Base-by-base conservation (phyloP, 1,284 basidiomycete genomes). In the Limonomyces culmigenus region DNA sequence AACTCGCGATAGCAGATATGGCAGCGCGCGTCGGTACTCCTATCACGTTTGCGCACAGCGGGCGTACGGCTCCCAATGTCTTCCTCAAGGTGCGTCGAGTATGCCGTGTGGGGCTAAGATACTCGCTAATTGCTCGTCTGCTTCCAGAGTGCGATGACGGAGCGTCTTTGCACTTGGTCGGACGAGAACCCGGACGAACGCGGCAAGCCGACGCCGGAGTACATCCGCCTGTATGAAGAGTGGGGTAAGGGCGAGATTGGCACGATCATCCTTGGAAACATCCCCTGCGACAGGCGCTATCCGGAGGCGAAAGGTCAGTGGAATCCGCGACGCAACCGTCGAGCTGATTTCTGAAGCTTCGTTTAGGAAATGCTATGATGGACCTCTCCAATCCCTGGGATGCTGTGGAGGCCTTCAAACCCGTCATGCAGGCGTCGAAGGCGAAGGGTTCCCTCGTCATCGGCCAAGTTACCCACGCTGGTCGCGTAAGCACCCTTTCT, bases 381-480 rank as follows among this genome's bases (percentile, higher is more conserved):
- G 39, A 40, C 34, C 34, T 35, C 32, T 36, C 31, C 16, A 40
- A 40, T 17, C 36, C 39, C 18, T 47, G 44, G 34, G 51, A 53
- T 32, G 43, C 48, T 3, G 50, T 56, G n/a, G 48, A 47, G 21
- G 47, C 43, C n/a, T 50, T 58, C 39, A 48, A 46, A 34, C 47
- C 47, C 6, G 45, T 54, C 23, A 53, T 60, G 23, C 46, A 44
- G 6, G 53, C 49, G 4, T 46, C 50, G 15, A 62, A 60, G 41
- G 56, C 56, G 2, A 46, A 59, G 34, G 60, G 61, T 20, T 52
- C 51, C 2, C 46, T 63, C 29, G 50, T 52, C 23, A 50, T 63
- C 35, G 56, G 51, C 2, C 62, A 64, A 48, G 41, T 63, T 15
- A 58, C 54, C 11, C 60, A 62, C 45, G 56, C 53, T 2, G 61